Conservation (phyloP, 805 yeast species). For the Wickerhamomyces rabaulensis region DNA sequence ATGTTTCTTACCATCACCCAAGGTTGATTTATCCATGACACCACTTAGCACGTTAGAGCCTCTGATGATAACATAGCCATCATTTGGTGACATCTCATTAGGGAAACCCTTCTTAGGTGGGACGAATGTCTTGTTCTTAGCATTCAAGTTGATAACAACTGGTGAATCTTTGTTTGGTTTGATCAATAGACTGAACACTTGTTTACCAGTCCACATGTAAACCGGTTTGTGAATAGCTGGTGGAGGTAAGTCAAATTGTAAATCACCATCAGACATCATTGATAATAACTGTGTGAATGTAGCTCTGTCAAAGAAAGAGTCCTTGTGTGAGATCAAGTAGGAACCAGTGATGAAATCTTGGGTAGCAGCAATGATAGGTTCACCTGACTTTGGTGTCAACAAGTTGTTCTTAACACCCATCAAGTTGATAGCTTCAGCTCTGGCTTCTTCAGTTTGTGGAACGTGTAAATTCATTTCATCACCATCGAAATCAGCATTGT, state of each 20-base stretch:
- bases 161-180: constrained; percentile 72
- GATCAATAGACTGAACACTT: constrained; percentile 82
- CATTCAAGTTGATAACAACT: constrained; percentile 86
- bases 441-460: constrained; percentile 97
- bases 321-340: constrained; percentile 86
- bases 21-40: constrained; percentile 91
- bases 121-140: constrained; percentile 83
- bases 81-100: constrained; percentile 95
- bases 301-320: constrained; percentile 86
- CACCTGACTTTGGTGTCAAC: constrained; percentile 95
- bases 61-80: constrained; percentile 86
- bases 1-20: constrained; percentile 98
- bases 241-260: constrained; percentile 90
- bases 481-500: constrained; percentile 99
- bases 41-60: constrained; percentile 89
- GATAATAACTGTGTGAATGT: constrained; percentile 75
- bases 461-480: constrained; percentile 99
- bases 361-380: constrained; percentile 98
- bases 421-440: constrained; percentile 96
- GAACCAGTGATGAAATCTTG: constrained; percentile 99
- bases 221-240: constrained; percentile 91
- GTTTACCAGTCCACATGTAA: constrained; percentile 96
- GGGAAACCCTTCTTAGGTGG: constrained; percentile 74
- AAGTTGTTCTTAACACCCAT: constrained; percentile 97
- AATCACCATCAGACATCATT: constrained; percentile 92